These are phyloP conservation scores for Fusarium acutatum DNA, from an alignment of 2,329 filamentous ascomycete species.

Conservation along the genomic window DNA sequence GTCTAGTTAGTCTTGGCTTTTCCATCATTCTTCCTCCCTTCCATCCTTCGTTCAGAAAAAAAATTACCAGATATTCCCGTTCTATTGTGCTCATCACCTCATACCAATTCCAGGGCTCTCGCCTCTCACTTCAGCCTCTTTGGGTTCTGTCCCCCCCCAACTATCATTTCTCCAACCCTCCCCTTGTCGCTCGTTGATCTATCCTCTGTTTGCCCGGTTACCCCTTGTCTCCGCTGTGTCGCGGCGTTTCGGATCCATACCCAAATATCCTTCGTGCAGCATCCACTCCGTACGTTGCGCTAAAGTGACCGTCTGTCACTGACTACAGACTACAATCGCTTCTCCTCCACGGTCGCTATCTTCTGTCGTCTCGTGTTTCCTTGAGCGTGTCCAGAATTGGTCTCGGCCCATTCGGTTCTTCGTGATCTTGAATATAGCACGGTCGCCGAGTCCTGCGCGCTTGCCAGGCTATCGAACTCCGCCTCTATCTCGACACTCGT, in stretches of 20 bases:
- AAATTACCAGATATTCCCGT: not conserved
- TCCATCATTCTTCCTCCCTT: slow-evolving; percentile 11
- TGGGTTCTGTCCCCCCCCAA: not conserved
- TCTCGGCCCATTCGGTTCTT: not conserved
- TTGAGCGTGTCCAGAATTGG: not conserved
- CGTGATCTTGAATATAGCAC: slow-evolving; percentile 3
- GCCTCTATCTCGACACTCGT: slow-evolving; percentile 7
- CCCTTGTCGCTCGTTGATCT: slow-evolving; percentile 38
- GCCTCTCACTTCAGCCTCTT: slow-evolving; percentile 15
- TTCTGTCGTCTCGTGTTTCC: not conserved
- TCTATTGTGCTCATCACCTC: slow-evolving; percentile 10
- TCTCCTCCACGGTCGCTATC: slow-evolving; percentile 22
- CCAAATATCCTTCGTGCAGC: slow-evolving; percentile 32
- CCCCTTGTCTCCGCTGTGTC: slow-evolving; percentile 27
- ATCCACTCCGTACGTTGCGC: slow-evolving; percentile 18
- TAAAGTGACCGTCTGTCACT: slow-evolving; percentile 21
- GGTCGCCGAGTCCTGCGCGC: not conserved
- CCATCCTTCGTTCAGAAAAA: slow-evolving; percentile 3
- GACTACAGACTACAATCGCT: slow-evolving; percentile 17
- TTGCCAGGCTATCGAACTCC: slow-evolving; percentile 8
- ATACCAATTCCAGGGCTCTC: slow-evolving; percentile 12
- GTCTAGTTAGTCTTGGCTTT: slow-evolving; percentile 26
- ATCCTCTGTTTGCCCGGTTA: slow-evolving; percentile 12
- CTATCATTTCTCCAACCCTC: slow-evolving; percentile 27
- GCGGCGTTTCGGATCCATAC: slow-evolving; percentile 35